Conservation (phyloP, 148 eudicot species). For the Heliosperma pusillum region DNA sequence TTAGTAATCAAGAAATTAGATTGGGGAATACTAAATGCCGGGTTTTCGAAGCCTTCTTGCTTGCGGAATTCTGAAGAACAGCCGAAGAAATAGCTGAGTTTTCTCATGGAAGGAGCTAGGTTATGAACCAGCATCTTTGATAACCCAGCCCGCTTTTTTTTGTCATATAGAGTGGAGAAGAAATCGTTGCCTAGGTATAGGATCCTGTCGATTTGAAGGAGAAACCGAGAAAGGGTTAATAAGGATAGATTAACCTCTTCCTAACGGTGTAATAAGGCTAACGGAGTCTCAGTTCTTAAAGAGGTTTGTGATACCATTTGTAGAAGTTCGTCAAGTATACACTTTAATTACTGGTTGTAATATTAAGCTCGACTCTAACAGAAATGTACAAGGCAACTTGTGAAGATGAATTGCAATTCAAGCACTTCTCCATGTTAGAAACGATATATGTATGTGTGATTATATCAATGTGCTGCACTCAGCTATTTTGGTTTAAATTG, state of each 20-base stretch:
- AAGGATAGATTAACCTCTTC: constrained; percentile 4
- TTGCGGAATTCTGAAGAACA: constrained; percentile 20
- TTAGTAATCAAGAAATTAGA: no score
- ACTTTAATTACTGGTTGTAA: background rate
- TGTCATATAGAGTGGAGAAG: constrained; percentile 26
- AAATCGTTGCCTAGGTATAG: constrained; percentile 32
- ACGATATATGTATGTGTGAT: no score
- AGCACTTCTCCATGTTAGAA: no score
- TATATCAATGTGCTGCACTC: no score
- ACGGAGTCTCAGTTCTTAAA: constrained; percentile 20
- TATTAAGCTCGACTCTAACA: background rate
- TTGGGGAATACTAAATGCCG: no score
- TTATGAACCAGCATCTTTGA: constrained; percentile 26
- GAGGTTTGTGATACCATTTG: constrained; percentile 22
- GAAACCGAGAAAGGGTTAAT: constrained; percentile 35
- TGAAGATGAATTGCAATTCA: background rate
- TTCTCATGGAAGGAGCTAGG: constrained; percentile 33
- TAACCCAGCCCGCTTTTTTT: background rate
- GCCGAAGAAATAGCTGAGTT: constrained; percentile 20
- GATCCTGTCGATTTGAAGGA: constrained; percentile 23
- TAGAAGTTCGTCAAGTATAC: constrained; percentile 17
- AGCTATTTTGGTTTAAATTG: no score
- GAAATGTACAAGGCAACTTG: background rate
- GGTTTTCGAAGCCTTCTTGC: constrained; percentile 16
- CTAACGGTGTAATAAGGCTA: background rate